These are phyloP conservation scores for Mycena citricolor DNA, from an alignment of 1,284 basidiomycete genomes.

Conservation along the genomic window DNA sequence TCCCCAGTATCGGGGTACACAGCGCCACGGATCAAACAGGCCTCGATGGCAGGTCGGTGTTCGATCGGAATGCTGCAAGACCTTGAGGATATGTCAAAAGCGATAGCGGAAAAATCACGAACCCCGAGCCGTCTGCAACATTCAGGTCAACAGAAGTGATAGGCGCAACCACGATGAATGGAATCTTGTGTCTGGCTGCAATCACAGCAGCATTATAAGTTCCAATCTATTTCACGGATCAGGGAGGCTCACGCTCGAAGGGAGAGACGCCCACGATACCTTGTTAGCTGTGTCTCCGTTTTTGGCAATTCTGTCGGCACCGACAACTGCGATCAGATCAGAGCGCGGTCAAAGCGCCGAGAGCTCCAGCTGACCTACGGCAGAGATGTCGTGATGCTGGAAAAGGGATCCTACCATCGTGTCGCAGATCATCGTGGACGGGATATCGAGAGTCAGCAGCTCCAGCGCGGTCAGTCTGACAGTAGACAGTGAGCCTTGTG, in stretches of 20 bases:
- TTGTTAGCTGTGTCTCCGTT: constrained; percentile 97
- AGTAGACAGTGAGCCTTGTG: constrained; percentile 1
- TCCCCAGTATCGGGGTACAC: constrained; percentile 54
- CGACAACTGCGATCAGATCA: constrained; percentile 53
- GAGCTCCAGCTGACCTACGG: constrained; percentile 60
- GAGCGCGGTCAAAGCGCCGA: background rate
- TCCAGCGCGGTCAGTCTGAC: constrained; percentile 82
- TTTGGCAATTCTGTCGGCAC: constrained; percentile 81
- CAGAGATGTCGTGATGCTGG: constrained; percentile 83
- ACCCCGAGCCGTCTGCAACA: constrained; percentile 72
- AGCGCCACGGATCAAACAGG: constrained; percentile 81
- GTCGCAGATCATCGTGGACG: constrained; percentile 92
- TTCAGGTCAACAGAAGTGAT: constrained; percentile 86
- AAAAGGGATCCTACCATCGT: constrained; percentile 93
- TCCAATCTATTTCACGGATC: constrained; percentile 57
- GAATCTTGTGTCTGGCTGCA: constrained; percentile 80
- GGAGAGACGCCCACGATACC: no score
- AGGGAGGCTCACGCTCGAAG: constrained; percentile 2
- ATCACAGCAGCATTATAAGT: constrained; percentile 91
- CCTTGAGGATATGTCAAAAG: constrained; percentile 4
- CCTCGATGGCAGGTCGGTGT: constrained; percentile 82
- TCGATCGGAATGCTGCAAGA: constrained; percentile 82
- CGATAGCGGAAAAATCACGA: constrained; percentile 28
- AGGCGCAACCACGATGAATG: constrained; percentile 89
- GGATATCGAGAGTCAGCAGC: constrained; percentile 77